A percentile compares a stretch with the other conserved stretches of the same genome.
Conservation (phyloP, 192 early-diverging fungal species). For the Chytriomyces sp. region DNA sequence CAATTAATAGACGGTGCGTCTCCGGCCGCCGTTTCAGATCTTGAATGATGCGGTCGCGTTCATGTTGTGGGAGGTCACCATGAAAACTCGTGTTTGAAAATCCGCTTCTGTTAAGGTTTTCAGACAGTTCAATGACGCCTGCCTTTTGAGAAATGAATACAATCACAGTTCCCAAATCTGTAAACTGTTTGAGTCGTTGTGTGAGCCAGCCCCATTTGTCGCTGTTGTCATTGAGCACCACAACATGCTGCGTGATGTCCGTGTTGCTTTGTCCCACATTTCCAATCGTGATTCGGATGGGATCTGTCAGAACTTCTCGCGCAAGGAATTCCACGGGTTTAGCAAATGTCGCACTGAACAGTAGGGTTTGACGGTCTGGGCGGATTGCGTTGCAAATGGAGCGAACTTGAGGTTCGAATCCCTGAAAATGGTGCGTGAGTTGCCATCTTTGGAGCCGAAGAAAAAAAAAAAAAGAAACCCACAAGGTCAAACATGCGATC, state of each 20-base stretch:
- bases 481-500: slow-evolving; percentile 64
- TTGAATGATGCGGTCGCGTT: slow-evolving; percentile 73
- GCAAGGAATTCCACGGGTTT: slow-evolving; percentile 73
- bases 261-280: slow-evolving; percentile 71
- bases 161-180: slow-evolving; percentile 69
- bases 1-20: slow-evolving; percentile 50
- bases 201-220: slow-evolving; percentile 81
- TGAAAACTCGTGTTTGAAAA: slow-evolving; percentile 70
- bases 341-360: slow-evolving; percentile 84
- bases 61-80: slow-evolving; percentile 77
- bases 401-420: slow-evolving; percentile 75
- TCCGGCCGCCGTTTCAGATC: slow-evolving; percentile 72
- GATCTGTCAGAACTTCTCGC: slow-evolving; percentile 71
- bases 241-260: slow-evolving; percentile 74
- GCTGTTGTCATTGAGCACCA: slow-evolving; percentile 67
- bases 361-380: slow-evolving; percentile 80
- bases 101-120: slow-evolving; percentile 63
- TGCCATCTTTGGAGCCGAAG: no score
- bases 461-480: neutral
- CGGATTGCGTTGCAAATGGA: slow-evolving; percentile 81
- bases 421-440: slow-evolving; percentile 23
- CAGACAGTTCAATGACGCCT: slow-evolving; percentile 69
- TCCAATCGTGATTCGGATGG: slow-evolving; percentile 76
- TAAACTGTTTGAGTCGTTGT: slow-evolving; percentile 55
- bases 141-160: slow-evolving; percentile 79